Conservation (phyloP, 306 rosid species). For the Pueraria montana region DNA sequence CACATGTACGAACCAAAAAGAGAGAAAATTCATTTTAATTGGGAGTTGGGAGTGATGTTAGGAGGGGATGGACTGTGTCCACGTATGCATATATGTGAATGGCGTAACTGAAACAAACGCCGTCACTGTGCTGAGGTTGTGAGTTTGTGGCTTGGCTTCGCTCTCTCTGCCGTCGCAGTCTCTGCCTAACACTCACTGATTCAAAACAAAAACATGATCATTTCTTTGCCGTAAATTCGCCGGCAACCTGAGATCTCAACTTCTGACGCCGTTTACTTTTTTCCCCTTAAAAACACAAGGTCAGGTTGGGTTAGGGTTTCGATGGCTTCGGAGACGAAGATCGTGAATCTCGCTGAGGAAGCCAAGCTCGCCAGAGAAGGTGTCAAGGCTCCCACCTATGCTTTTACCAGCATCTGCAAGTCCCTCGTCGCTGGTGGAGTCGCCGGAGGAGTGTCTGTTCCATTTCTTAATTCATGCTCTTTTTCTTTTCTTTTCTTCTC, state of each 20-base stretch:
- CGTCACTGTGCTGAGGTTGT: background rate
- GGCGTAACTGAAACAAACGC: background rate
- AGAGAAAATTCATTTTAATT: background rate
- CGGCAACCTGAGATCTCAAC: background rate
- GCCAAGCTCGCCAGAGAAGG: slow-evolving; percentile 88
- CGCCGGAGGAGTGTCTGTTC: slow-evolving; percentile 92
- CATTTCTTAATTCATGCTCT: slow-evolving; percentile 30
- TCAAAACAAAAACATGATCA: background rate
- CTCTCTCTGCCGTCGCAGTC: background rate
- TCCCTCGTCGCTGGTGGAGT: slow-evolving; percentile 94
- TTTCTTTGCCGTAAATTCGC: background rate
- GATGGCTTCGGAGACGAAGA: slow-evolving; percentile 89
- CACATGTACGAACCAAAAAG: background rate
- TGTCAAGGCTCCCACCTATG: slow-evolving; percentile 76
- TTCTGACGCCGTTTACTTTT: background rate
- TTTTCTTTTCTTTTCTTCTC: background rate
- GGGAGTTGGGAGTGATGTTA: background rate
- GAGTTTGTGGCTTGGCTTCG: background rate
- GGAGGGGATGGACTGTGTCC: background rate
- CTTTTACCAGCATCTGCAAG: slow-evolving; percentile 72
- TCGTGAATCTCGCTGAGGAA: slow-evolving; percentile 85
- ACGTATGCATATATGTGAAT: background rate
- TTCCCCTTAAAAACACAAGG: background rate
- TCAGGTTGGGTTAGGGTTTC: background rate
- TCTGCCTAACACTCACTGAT: background rate